A percentile compares a stretch with the other conserved stretches of the same genome.
Conservation (phyloP, 331 rosid genomes). For the Pyracantha coccinea region DNA sequence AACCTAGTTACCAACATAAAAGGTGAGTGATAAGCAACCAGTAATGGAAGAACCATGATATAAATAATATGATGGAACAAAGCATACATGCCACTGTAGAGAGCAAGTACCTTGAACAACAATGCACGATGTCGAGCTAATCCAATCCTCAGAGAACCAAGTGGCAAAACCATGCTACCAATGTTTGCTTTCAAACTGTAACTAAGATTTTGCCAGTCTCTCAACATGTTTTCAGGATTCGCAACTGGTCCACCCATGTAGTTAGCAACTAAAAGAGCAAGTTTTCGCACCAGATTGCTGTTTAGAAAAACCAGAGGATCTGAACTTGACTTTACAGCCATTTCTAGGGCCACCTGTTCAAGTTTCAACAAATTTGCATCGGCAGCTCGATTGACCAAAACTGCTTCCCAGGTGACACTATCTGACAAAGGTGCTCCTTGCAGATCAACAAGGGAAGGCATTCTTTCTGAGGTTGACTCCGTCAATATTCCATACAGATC, state of each 20-base stretch:
- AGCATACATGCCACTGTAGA: background rate
- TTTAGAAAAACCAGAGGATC: conserved; percentile 40
- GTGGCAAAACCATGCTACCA: conserved; percentile 93
- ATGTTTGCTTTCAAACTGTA: conserved; percentile 66
- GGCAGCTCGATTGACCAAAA: conserved; percentile 81
- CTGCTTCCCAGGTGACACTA: conserved; percentile 84
- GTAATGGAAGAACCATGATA: background rate
- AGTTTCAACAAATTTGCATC: conserved; percentile 83
- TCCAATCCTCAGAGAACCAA: conserved; percentile 87
- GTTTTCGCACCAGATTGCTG: conserved; percentile 54
- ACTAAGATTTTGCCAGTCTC: conserved; percentile 76
- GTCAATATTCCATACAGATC: conserved; percentile 79
- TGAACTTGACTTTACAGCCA: conserved; percentile 50
- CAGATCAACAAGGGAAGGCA: conserved; percentile 92
- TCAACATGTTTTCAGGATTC: conserved; percentile 65
- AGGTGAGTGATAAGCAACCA: conserved; percentile 8
- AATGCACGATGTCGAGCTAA: conserved; percentile 98
- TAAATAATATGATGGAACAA: background rate
- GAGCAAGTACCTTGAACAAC: conserved; percentile 71
- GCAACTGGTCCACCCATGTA: conserved; percentile 94
- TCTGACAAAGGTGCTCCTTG: conserved; percentile 76
- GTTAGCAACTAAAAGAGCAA: conserved; percentile 82
- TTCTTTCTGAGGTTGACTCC: conserved; percentile 49
- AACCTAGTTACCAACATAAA: conserved; percentile 34
- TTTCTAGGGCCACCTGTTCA: conserved; percentile 66